Evolutionary conservation across 768 basidiomycete species (phyloP).

Genomic region (Trametes coccinea): DNA sequence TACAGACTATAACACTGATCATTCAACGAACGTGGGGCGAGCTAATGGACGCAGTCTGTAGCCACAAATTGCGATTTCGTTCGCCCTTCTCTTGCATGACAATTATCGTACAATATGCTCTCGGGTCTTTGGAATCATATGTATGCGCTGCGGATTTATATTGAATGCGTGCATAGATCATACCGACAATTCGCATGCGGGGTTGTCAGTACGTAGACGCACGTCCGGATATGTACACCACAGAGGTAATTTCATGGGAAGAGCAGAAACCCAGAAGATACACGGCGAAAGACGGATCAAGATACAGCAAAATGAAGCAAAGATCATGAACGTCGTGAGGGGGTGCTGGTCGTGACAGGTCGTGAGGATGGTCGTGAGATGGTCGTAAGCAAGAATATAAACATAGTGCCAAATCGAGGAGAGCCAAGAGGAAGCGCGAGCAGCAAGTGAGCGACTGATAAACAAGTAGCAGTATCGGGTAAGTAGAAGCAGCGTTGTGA

Average conservation of each 20-base stretch:
- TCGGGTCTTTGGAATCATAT: neutral
- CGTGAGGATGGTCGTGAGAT: slow-evolving; percentile 11
- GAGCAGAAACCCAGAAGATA: neutral
- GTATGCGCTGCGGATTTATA: neutral
- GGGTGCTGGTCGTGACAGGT: slow-evolving; percentile 5
- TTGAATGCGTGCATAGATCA: too few relatives aligned
- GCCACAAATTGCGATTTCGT: too few relatives aligned
- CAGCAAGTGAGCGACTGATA: neutral
- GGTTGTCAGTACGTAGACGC: too few relatives aligned
- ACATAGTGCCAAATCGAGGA: slow-evolving; percentile 14
- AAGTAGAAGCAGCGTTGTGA: neutral
- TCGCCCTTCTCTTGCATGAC: too few relatives aligned
- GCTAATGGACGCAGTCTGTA: too few relatives aligned
- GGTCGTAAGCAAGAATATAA: slow-evolving; percentile 13
- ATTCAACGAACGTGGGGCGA: neutral
- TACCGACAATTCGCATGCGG: too few relatives aligned
- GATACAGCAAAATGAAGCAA: neutral
- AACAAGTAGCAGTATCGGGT: neutral
- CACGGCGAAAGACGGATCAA: neutral
- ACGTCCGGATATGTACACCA: neutral
- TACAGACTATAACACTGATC: neutral
- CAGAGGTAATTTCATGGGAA: neutral
- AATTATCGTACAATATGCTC: too few relatives aligned
- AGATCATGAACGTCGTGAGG: neutral
- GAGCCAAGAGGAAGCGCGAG: neutral